phyloP scores from a whole-genome alignment of 208 protist species.

The Acanthamoeba castellanii region DNA sequence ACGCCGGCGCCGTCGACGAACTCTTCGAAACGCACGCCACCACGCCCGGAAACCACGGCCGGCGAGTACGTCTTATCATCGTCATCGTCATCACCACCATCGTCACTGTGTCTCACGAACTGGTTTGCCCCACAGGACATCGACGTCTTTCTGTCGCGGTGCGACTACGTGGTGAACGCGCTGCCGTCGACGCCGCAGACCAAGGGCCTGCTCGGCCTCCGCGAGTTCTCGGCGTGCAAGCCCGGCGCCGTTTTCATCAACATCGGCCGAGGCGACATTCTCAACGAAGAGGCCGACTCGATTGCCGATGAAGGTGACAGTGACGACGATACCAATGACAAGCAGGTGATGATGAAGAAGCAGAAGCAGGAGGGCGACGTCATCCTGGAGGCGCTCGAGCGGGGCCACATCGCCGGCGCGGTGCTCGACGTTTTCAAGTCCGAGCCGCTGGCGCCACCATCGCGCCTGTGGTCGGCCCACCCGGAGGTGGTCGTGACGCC shows the following conservation, averaged over 20 bases:
- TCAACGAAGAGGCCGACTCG: background rate
- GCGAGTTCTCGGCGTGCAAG: conserved; percentile 42
- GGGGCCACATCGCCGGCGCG: conserved; percentile 27
- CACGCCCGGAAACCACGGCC: background rate
- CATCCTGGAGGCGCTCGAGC: conserved; percentile 43
- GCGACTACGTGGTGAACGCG: conserved; percentile 68
- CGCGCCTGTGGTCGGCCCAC: conserved; percentile 1
- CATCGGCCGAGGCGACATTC: conserved; percentile 49
- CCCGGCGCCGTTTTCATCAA: conserved; percentile 63
- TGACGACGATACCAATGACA: background rate
- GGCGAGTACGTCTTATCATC: background rate
- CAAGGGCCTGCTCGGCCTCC: conserved; percentile 5
- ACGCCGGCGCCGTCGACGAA: conserved; percentile 17
- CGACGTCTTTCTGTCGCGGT: conserved; percentile 16
- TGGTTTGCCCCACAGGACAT: background rate
- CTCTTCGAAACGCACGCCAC: conserved; percentile 6
- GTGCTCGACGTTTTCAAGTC: conserved; percentile 37
- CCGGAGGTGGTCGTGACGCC: background rate
- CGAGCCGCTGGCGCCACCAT: background rate
- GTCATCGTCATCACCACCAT: background rate
- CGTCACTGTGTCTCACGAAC: background rate
- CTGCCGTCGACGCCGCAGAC: conserved; percentile 53
- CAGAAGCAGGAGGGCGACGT: background rate
- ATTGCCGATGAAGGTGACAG: background rate
- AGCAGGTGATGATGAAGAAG: background rate